Evolutionary conservation across 1,284 basidiomycete species (phyloP).

Genomic region (Cryptococcus maquisensis): DNA sequence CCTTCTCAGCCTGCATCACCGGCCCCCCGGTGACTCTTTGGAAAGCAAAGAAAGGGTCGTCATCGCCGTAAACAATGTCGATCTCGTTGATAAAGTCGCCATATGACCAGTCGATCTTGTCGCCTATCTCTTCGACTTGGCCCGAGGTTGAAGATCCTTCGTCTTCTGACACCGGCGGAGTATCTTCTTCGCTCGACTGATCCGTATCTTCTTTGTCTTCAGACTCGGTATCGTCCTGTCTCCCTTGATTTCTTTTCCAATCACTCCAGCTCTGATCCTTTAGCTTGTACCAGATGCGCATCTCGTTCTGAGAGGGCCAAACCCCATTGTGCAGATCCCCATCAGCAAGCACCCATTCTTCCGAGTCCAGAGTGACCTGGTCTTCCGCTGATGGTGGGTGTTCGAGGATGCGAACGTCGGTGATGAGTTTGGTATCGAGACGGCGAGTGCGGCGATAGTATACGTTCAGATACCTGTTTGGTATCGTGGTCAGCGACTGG

Average conservation of each 20-base stretch:
- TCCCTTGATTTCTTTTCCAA: background rate
- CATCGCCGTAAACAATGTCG: slow-evolving; percentile 78
- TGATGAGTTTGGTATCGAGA: slow-evolving; percentile 43
- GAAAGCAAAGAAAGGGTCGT: slow-evolving; percentile 77
- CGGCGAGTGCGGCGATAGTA: slow-evolving; percentile 80
- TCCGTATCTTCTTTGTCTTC: background rate
- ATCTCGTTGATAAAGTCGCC: slow-evolving; percentile 72
- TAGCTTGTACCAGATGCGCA: slow-evolving; percentile 70
- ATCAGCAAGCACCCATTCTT: slow-evolving; percentile 33
- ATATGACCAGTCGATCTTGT: slow-evolving; percentile 47
- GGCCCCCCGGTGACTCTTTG: slow-evolving; percentile 60
- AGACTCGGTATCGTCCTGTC: background rate
- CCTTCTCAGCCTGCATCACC: slow-evolving; percentile 49
- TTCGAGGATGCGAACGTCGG: slow-evolving; percentile 31
- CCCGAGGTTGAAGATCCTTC: background rate
- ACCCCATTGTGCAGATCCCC: slow-evolving; percentile 43
- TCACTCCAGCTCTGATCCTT: slow-evolving; percentile 13
- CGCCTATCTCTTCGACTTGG: slow-evolving; percentile 51
- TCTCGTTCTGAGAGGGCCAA: slow-evolving; percentile 52
- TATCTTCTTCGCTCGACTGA: background rate
- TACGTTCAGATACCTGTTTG: slow-evolving; percentile 55
- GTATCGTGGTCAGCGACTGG: too few species aligned
- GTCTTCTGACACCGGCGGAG: background rate
- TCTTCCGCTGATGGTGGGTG: slow-evolving; percentile 29
- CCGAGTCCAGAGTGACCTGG: slow-evolving; percentile 17